These are phyloP conservation scores for Puccinellia tenuiflora DNA, from an alignment of 176 grass and related monocot species.

Conservation along the genomic window DNA sequence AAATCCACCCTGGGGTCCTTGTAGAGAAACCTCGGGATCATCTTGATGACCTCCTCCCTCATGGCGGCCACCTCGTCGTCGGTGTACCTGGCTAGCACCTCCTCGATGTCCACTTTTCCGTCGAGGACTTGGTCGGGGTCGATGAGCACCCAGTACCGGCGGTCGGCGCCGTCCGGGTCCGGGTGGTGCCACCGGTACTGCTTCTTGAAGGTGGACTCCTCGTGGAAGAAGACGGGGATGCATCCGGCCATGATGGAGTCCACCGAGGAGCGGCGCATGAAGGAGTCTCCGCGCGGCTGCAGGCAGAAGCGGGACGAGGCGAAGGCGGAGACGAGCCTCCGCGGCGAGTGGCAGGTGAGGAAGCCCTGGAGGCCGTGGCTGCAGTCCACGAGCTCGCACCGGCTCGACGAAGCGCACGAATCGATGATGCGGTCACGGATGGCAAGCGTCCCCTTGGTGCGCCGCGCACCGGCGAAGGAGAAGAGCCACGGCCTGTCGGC, in stretches of 20 bases:
- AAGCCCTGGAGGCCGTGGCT: conserved; percentile 18
- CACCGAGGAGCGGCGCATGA: conserved; percentile 51
- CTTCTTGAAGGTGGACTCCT: conserved; percentile 22
- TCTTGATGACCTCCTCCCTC: conserved; percentile 62
- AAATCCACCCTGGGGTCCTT: conserved; percentile 43
- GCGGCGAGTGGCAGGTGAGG: conserved; percentile 32
- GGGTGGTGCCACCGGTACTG: conserved; percentile 66
- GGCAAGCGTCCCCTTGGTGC: background rate
- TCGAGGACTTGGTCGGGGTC: conserved; percentile 35
- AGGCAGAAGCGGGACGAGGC: conserved; percentile 53
- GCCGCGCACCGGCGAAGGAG: conserved; percentile 51
- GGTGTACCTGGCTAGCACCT: conserved; percentile 37
- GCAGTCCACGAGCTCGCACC: conserved; percentile 50
- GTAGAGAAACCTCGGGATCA: conserved; percentile 66
- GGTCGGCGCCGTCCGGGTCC: background rate
- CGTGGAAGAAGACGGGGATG: conserved; percentile 72
- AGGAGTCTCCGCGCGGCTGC: conserved; percentile 57
- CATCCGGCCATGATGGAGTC: conserved; percentile 59
- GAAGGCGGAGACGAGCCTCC: conserved; percentile 38
- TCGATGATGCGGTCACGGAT: conserved; percentile 58
- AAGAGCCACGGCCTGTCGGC: conserved; percentile 32
- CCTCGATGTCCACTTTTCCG: conserved; percentile 53
- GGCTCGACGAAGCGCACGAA: conserved; percentile 10
- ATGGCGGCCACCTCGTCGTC: conserved; percentile 48
- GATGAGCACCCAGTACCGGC: conserved; percentile 44